Evolutionary conservation across 2,329 filamentous ascomycete genomes (phyloP).

Genomic region (Pseudohalonectria lignicola): DNA sequence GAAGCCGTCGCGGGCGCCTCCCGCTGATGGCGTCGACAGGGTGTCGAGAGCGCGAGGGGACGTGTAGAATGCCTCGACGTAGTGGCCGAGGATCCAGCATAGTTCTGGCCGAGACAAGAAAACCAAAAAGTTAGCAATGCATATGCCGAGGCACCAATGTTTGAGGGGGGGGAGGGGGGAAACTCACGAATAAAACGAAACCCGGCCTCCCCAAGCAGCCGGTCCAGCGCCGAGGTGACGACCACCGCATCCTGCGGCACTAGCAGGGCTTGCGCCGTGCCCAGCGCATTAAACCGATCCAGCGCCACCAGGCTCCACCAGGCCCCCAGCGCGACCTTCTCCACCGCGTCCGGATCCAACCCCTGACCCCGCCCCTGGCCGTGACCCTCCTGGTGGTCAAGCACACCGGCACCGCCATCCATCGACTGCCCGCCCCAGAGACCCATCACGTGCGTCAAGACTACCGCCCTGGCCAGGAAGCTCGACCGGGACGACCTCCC

Average conservation of each 20-base stretch:
- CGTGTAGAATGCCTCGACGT: slow-evolving; percentile 18
- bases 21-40: too few species aligned
- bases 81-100: slow-evolving; percentile 28
- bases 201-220: slow-evolving; percentile 49
- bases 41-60: not conserved
- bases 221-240: slow-evolving; percentile 45
- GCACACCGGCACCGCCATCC: too few species aligned
- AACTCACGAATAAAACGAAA: slow-evolving; percentile 56
- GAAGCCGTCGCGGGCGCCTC: too few species aligned
- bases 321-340: slow-evolving; percentile 49
- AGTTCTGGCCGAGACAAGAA: slow-evolving; percentile 8
- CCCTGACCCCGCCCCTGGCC: slow-evolving; percentile 22
- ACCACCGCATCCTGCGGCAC: slow-evolving; percentile 53
- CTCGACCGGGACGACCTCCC: slow-evolving; percentile 37
- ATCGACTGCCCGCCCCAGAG: slow-evolving; percentile 33
- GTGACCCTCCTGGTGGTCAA: too few species aligned
- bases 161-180: not conserved
- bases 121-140: slow-evolving; percentile 2
- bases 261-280: slow-evolving; percentile 48
- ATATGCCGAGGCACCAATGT: too few species aligned
- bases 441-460: slow-evolving; percentile 53
- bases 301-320: slow-evolving; percentile 66
- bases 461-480: slow-evolving; percentile 54
- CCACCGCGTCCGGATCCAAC: slow-evolving; percentile 46
- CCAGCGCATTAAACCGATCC: slow-evolving; percentile 64